Evolutionary conservation across 257 asterid species (phyloP).

Genomic region (Penstemon eatonii): DNA sequence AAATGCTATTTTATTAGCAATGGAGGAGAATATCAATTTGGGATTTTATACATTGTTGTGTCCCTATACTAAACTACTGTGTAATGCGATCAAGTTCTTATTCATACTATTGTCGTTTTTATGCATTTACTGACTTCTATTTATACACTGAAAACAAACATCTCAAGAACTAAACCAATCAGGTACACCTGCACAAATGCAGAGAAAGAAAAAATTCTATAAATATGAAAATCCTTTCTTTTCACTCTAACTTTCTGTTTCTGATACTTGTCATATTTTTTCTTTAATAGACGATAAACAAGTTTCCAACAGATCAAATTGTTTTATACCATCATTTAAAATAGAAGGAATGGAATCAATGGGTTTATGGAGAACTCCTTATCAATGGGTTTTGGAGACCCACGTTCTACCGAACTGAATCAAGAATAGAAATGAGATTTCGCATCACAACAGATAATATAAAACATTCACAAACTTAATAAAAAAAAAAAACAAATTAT

Average conservation of each 20-base stretch:
- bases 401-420: no score
- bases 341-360: neutral
- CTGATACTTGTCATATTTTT: neutral
- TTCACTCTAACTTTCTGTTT: neutral
- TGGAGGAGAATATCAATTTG: neutral
- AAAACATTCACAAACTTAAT: conserved; percentile 5
- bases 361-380: neutral
- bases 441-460: conserved; percentile 17
- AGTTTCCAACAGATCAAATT: neutral
- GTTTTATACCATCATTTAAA: neutral
- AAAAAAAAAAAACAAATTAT: neutral
- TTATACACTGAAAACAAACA: neutral
- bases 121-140: no score
- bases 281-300: conserved; percentile 6
- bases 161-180: neutral
- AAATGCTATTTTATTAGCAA: neutral
- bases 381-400: no score
- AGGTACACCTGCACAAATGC: neutral
- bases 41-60: no score
- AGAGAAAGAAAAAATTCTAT: neutral
- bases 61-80: no score
- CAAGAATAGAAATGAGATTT: neutral
- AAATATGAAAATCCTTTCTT: neutral
- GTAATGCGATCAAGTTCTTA: no score
- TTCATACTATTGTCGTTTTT: neutral